Percentiles rank a stretch among this genome's conserved stretches.
Evolutionary conservation across 148 eudicot genomes (phyloP).

Genomic region (Camellia lanceoleosa): DNA sequence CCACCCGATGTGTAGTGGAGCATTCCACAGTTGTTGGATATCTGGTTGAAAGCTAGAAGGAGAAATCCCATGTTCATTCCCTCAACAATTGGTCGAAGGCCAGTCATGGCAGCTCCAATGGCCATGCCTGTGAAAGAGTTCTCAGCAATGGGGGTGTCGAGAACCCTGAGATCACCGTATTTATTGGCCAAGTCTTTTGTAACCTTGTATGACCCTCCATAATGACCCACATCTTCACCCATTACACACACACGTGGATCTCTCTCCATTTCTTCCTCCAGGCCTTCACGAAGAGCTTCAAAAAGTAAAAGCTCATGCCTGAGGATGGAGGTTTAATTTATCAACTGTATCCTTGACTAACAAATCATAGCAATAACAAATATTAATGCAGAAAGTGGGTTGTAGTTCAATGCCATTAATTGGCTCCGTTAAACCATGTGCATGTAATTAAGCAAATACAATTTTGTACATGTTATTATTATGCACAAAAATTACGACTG

Average conservation of each 20-base stretch:
- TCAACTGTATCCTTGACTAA: neutral
- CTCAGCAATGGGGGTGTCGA: constrained; percentile 92
- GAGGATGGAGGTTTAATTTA: neutral
- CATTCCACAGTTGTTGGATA: constrained; percentile 90
- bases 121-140: constrained; percentile 92
- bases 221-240: constrained; percentile 93
- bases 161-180: constrained; percentile 78
- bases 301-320: constrained; percentile 85
- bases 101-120: constrained; percentile 93
- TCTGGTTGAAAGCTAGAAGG: constrained; percentile 82
- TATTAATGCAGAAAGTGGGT: neutral
- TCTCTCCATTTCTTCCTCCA: constrained; percentile 90
- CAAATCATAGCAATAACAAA: neutral
- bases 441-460: neutral
- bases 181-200: constrained; percentile 67
- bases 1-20: constrained; percentile 94
- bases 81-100: constrained; percentile 78
- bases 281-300: constrained; percentile 87
- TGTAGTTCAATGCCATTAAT: neutral
- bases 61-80: constrained; percentile 98
- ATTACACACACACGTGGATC: constrained; percentile 67
- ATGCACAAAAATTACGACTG: neutral
- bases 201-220: constrained; percentile 88
- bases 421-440: neutral
- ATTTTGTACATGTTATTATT: neutral